A percentile compares a stretch with the other conserved stretches of the same genome.
Evolutionary conservation across 164 flowering plant genomes (phyloP).

Genomic region (Houttuynia cordata): DNA sequence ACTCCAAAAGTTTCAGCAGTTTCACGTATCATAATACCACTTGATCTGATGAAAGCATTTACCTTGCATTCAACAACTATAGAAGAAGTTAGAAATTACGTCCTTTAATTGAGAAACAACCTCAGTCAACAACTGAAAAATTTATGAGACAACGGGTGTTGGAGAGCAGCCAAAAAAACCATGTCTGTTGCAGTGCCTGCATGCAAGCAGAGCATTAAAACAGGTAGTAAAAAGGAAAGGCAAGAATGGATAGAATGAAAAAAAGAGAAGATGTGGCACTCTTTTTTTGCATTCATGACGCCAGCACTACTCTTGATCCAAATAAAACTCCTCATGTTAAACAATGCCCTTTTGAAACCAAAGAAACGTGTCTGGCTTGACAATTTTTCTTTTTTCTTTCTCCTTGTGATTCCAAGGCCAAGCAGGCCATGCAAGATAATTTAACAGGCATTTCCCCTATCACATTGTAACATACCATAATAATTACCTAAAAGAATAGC

Average conservation of each 20-base stretch:
- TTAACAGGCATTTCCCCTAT: neutral
- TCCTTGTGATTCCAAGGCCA: neutral
- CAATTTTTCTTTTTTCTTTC: neutral
- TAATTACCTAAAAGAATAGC: conserved; percentile 52
- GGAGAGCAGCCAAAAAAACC: no score
- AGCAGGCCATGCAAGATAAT: neutral
- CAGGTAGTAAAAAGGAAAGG: no score
- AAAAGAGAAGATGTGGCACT: neutral
- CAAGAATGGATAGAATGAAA: neutral
- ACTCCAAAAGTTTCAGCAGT: conserved; percentile 86
- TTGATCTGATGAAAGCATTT: conserved; percentile 34
- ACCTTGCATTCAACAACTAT: conserved; percentile 65
- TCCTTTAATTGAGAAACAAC: neutral
- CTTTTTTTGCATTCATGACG: neutral
- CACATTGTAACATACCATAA: neutral
- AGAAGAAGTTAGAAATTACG: neutral
- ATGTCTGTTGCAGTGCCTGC: no score
- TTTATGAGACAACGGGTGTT: no score
- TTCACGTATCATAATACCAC: conserved; percentile 88
- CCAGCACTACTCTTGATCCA: neutral
- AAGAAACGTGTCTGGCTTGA: neutral
- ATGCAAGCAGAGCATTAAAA: no score
- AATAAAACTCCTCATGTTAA: no score
- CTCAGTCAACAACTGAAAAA: neutral
- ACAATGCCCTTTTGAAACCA: neutral